Evolutionary conservation across 345 rosid genomes (phyloP).

Genomic region (Gossypium herbaceum): DNA sequence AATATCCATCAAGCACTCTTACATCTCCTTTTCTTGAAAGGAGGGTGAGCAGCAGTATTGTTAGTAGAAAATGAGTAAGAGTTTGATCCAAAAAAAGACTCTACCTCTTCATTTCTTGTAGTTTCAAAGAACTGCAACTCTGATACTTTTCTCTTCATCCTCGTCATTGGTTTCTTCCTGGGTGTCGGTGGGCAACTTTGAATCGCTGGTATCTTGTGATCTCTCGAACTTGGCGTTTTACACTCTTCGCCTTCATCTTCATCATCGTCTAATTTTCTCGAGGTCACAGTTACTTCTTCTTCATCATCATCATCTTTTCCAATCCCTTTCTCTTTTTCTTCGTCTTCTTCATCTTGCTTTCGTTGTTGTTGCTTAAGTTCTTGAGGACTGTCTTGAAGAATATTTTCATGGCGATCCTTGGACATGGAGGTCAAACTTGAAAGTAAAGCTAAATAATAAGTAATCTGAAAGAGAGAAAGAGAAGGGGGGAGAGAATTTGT

Average conservation of each 20-base stretch:
- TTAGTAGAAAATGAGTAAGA: conserved; percentile 6
- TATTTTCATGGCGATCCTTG: conserved; percentile 4
- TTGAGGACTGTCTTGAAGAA: background rate
- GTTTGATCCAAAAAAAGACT: conserved; percentile 40
- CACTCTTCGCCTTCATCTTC: conserved; percentile 18
- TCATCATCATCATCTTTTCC: background rate
- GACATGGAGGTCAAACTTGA: background rate
- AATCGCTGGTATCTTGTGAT: conserved; percentile 41
- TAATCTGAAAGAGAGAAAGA: background rate
- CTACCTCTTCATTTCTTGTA: conserved; percentile 39
- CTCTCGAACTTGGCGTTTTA: conserved; percentile 44
- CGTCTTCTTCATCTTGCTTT: background rate
- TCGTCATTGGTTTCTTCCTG: conserved; percentile 24
- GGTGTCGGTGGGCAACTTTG: conserved; percentile 59
- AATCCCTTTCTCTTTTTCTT: background rate
- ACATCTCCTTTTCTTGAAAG: conserved; percentile 32
- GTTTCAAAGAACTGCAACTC: conserved; percentile 43
- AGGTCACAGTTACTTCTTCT: background rate
- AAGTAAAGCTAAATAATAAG: background rate
- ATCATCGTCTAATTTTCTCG: background rate
- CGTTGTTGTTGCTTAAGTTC: background rate
- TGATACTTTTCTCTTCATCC: conserved; percentile 20
- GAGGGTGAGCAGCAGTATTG: conserved; percentile 1
- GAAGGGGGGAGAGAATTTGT: conserved; percentile 2
- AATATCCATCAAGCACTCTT: conserved; percentile 31